Conservation (phyloP, 2,329 filamentous ascomycete species). For the Aspergillus oerlinghausenensis region DNA sequence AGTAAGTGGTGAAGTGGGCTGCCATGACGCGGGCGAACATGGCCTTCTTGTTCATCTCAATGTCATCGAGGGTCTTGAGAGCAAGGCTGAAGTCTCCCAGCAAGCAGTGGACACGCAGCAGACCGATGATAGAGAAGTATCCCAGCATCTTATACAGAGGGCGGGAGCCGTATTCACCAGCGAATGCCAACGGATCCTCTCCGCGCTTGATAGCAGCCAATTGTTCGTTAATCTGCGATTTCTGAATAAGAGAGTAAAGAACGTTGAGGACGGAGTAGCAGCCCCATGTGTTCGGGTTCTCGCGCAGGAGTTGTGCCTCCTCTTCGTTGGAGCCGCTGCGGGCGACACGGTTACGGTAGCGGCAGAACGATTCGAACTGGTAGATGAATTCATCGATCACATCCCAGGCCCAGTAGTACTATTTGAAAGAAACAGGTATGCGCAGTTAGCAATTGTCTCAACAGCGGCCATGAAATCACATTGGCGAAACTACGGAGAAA, state of each 20-base stretch:
- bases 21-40: slow-evolving; percentile 99
- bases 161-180: slow-evolving; percentile 91
- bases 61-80: slow-evolving; percentile 97
- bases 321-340: slow-evolving; percentile 78
- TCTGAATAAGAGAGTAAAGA: slow-evolving; percentile 96
- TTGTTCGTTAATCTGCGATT: slow-evolving; percentile 97
- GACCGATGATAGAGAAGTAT: slow-evolving; percentile 98
- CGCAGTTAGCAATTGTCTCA: neutral
- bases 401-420: slow-evolving; percentile 99
- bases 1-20: slow-evolving; percentile 99
- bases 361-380: slow-evolving; percentile 99
- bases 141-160: slow-evolving; percentile 97
- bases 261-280: slow-evolving; percentile 99
- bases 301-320: slow-evolving; percentile 83
- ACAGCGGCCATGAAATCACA: slow-evolving; percentile 4
- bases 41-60: slow-evolving; percentile 99
- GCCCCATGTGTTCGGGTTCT: slow-evolving; percentile 98
- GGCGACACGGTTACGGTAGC: slow-evolving; percentile 88
- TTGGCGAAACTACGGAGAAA: neutral
- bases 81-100: slow-evolving; percentile 97
- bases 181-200: slow-evolving; percentile 81
- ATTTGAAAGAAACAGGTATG: slow-evolving; percentile 8
- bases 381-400: slow-evolving; percentile 99
- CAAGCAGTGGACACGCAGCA: slow-evolving; percentile 92
- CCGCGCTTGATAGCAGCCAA: slow-evolving; percentile 89